Base-by-base conservation (phyloP, 371 early-diverging fungal species). In the Mortierella sp. region DNA sequence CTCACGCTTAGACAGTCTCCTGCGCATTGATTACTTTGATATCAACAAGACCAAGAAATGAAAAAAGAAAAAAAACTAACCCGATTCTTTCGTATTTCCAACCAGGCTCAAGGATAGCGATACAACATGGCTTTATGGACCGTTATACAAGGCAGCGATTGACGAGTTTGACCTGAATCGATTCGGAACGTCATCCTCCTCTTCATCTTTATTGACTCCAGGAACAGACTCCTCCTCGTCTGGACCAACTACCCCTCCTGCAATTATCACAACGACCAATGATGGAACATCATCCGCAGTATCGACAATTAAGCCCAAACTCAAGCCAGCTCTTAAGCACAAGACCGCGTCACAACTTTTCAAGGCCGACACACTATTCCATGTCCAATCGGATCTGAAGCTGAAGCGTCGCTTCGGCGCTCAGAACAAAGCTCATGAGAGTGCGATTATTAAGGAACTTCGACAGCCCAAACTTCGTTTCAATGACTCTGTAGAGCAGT, bases 401-500 rank as follows among this genome's bases (percentile, higher is more conserved):
- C 80, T 81, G 19, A 80, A 82, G 49, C 78, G 82, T 32, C 72
- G 80, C 55, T 79, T 86, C 41, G 73, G 83, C 21, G 84, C 82
- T 31, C 78, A 82, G 53, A 80, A 80, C 19, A 85, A 86, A 47
- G 70, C 72, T 30, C 39, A 48, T 17, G 50, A 59, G 44, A 59
- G 26, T 1, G 64, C 62, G 24, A 47, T 75, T 51, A 52, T 56
- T n/a, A 78, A 54, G 51, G 58, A 70, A 14, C 66, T 73, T 28
- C 82, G 83, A 28, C 79, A 84, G 66, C 88, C 89, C 7, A 85
- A 84, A 56, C 69, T 90, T 26, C 65, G 89, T 26, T 90, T 90
- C 68, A 90, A 90, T 48, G 84, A 85, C 47, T 81, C 83, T 23
- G 90, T 90, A 2, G 90, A 90, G 60, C 90, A 90, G 60, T 87